Base-by-base conservation (phyloP, 495 filamentous ascomycete species). In the Lasiosphaeria hispida region DNA sequence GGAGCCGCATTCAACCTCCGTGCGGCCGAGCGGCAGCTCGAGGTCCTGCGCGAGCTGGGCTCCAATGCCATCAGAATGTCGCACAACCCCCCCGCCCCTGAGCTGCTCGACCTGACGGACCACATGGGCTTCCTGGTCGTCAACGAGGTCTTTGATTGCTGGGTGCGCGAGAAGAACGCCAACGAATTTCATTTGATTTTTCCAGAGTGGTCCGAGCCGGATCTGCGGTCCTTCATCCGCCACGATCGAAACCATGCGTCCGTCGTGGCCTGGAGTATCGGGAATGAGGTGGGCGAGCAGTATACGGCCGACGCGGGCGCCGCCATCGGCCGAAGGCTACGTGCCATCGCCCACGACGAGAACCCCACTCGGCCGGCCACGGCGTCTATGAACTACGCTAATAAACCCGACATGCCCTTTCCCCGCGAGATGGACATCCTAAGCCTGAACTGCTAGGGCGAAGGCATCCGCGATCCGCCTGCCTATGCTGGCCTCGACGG, bases 91-190 rank as follows among this genome's bases (percentile, higher is more conserved):
- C 76, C 77, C 0, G 73, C 76, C 8, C 78, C 83, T 0, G 80
- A 83, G 49, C 58, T 86, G 2, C 80, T 85, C 38, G 73, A 82
- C 5, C 63, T 88, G 0, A 79, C 84, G 4, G 83, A 86, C 63
- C 68, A 66, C 8, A 71, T 83, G 63, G 85, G 84, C 0, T 67
- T 88, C 39, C 69, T 88, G 69, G 74, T 88, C 1, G 60, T 87
- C 10, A 75, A 78, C 59, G 77, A 80, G 55, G 75, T 77, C 36
- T 79, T 82, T 62, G 79, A 82, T 57, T 60, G 50, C 39, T 80
- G 78, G 79, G 62, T 59, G 19, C 52, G 30, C 13, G 19, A 43
- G n/a, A 82, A 82, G 62, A 72, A 62, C 1, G 49, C 34, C 1
- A 76, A 79, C 55, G 77, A 80, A 58, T 82, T 72, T 55, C 74